These are phyloP conservation scores for Ceratocystis huliohia DNA, from an alignment of 2,329 filamentous ascomycete genomes.

Conservation along the genomic window DNA sequence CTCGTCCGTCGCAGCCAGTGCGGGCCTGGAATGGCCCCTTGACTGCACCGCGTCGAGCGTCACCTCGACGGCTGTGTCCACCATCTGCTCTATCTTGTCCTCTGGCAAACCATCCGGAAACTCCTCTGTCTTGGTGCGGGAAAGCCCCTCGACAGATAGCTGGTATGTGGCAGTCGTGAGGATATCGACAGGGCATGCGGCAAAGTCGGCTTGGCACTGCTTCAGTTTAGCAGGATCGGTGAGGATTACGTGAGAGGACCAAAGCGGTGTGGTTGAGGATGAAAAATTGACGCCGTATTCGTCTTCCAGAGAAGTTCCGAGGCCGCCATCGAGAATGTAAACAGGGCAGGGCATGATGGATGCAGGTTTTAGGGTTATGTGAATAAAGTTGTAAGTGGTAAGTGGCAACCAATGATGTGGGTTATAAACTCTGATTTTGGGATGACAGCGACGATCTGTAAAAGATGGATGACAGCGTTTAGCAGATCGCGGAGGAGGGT, in stretches of 20 bases:
- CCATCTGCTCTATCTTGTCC: constrained; percentile 20
- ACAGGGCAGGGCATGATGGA: constrained; percentile 23
- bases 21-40: background rate
- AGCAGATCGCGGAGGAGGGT: no score
- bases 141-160: constrained; percentile 44
- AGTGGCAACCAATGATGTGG: no score
- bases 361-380: background rate
- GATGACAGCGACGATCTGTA: no score
- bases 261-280: constrained; percentile 41
- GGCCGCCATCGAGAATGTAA: constrained; percentile 51
- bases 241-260: constrained; percentile 55
- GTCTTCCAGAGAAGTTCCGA: constrained; percentile 54
- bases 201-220: constrained; percentile 45
- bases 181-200: constrained; percentile 45
- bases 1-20: no score
- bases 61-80: constrained; percentile 35
- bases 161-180: constrained; percentile 58
- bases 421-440: no score
- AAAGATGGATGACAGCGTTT: no score
- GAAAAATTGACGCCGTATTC: constrained; percentile 41
- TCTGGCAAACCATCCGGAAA: constrained; percentile 34
- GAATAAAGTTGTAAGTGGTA: no score
- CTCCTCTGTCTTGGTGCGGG: constrained; percentile 33
- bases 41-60: constrained; percentile 28
- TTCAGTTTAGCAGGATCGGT: constrained; percentile 38